These are phyloP conservation scores for Colletotrichum echinochloae DNA, from an alignment of 2,329 filamentous ascomycete species.

Conservation along the genomic window DNA sequence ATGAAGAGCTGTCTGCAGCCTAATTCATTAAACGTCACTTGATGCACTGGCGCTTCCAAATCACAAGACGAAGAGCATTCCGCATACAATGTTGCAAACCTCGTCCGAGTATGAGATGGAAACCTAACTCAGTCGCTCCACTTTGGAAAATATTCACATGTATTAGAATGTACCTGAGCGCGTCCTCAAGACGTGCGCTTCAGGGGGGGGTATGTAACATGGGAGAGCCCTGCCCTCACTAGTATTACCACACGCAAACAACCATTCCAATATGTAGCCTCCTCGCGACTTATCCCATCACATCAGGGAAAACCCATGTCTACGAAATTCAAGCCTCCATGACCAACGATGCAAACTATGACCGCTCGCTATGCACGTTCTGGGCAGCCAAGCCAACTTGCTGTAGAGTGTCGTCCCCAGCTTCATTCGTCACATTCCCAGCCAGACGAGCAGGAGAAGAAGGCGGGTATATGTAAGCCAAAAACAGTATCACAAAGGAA, in stretches of 20 bases:
- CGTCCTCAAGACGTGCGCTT: slow-evolving; percentile 28
- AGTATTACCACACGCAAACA: slow-evolving; percentile 9
- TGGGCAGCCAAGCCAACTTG: slow-evolving; percentile 22
- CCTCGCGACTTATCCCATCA: not conserved
- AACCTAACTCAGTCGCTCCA: not conserved
- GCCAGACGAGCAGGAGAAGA: slow-evolving; percentile 24
- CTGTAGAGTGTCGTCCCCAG: slow-evolving; percentile 5
- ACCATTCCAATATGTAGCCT: slow-evolving; percentile 24
- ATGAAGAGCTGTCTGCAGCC: not conserved
- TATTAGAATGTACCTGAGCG: slow-evolving; percentile 32
- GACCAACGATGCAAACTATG: slow-evolving; percentile 17
- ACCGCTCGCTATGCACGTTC: slow-evolving; percentile 36
- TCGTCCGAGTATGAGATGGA: no score
- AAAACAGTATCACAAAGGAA: slow-evolving; percentile 31
- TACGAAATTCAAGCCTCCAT: slow-evolving; percentile 20
- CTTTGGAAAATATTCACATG: not conserved
- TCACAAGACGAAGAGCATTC: no score
- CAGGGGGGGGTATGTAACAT: slow-evolving; percentile 15
- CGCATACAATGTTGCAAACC: not conserved
- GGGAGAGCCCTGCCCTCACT: slow-evolving; percentile 24
- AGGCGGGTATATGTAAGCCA: slow-evolving; percentile 38
- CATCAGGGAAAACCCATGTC: not conserved
- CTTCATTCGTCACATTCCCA: slow-evolving; percentile 31
- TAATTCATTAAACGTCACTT: not conserved
- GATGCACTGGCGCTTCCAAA: not conserved